phyloP scores from a whole-genome alignment of 352 stramenopile genomes.

The Thalassiosira sp. region DNA sequence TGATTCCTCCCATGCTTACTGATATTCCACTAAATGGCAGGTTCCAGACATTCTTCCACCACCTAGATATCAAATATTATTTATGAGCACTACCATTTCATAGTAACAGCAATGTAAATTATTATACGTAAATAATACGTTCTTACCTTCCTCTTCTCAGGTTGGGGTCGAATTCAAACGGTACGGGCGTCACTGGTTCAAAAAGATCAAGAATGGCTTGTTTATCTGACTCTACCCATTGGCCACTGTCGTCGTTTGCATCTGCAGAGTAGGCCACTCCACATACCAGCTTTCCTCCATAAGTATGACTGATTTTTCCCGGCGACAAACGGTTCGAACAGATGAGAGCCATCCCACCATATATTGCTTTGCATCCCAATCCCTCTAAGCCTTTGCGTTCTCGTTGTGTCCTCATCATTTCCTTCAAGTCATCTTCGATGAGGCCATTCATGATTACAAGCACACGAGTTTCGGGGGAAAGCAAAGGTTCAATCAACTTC shows the following conservation, averaged over 20 bases:
- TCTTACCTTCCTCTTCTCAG: slow-evolving; percentile 47
- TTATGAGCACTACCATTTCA: not conserved
- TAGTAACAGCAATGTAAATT: not conserved
- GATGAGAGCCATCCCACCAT: slow-evolving; percentile 79
- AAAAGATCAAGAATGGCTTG: slow-evolving; percentile 66
- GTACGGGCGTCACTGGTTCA: slow-evolving; percentile 44
- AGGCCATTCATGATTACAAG: slow-evolving; percentile 81
- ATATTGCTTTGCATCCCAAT: slow-evolving; percentile 74
- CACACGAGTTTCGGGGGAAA: slow-evolving; percentile 59
- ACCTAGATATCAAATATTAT: slow-evolving; percentile 32
- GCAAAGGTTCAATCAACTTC: slow-evolving; percentile 60
- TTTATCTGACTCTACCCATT: slow-evolving; percentile 41
- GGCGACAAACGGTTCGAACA: slow-evolving; percentile 73
- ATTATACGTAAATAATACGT: not conserved
- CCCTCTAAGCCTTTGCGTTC: slow-evolving; percentile 23
- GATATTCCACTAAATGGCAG: slow-evolving; percentile 80
- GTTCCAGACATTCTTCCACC: slow-evolving; percentile 83
- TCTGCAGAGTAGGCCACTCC: slow-evolving; percentile 58
- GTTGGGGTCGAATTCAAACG: slow-evolving; percentile 63
- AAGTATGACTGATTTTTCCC: slow-evolving; percentile 69
- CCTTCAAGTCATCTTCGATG: slow-evolving; percentile 76
- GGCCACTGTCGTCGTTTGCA: slow-evolving; percentile 27
- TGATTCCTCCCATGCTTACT: slow-evolving; percentile 81
- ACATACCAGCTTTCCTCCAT: slow-evolving; percentile 62
- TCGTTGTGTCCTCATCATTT: slow-evolving; percentile 36